These are phyloP conservation scores for Cyclanthera cordifolia DNA, from an alignment of 306 rosid species.

Conservation along the genomic window DNA sequence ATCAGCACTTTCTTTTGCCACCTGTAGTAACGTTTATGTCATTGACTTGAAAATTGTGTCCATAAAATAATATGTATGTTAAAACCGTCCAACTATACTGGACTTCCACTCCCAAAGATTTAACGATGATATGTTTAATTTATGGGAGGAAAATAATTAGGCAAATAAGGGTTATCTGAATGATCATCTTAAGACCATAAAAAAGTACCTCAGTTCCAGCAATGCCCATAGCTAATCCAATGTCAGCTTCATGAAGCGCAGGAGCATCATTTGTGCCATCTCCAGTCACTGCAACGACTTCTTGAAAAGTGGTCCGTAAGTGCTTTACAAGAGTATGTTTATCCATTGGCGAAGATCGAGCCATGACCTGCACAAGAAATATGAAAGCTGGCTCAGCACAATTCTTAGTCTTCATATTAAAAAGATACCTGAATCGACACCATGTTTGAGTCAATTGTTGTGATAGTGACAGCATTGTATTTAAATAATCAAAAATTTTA, in stretches of 20 bases:
- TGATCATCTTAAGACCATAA: not conserved
- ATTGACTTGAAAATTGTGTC: not conserved
- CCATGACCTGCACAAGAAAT: slow-evolving; percentile 63
- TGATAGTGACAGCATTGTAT: not conserved
- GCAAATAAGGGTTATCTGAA: not conserved
- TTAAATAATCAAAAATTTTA: not conserved
- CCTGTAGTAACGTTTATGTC: slow-evolving; percentile 42
- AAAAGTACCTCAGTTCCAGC: slow-evolving; percentile 84
- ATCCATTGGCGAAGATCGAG: slow-evolving; percentile 95
- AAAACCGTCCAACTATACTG: not conserved
- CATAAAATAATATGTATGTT: not conserved
- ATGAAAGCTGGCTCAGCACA: slow-evolving; percentile 10
- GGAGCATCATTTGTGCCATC: slow-evolving; percentile 99
- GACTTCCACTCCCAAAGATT: not conserved
- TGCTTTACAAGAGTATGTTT: slow-evolving; percentile 80
- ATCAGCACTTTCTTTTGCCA: slow-evolving; percentile 96
- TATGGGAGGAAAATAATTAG: too few species aligned
- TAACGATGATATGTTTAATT: not conserved
- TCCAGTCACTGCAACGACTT: slow-evolving; percentile 94
- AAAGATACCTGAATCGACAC: not conserved
- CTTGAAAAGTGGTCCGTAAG: slow-evolving; percentile 75
- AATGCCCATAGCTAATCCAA: slow-evolving; percentile 98
- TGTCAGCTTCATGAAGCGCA: slow-evolving; percentile 98
- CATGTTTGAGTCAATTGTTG: not conserved
- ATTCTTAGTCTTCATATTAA: slow-evolving; percentile 9